Percentiles rank a stretch among this genome's conserved stretches.
These are phyloP conservation scores for Epichloe glyceriae DNA, from an alignment of 2,329 filamentous ascomycete species.

Conservation along the genomic window DNA sequence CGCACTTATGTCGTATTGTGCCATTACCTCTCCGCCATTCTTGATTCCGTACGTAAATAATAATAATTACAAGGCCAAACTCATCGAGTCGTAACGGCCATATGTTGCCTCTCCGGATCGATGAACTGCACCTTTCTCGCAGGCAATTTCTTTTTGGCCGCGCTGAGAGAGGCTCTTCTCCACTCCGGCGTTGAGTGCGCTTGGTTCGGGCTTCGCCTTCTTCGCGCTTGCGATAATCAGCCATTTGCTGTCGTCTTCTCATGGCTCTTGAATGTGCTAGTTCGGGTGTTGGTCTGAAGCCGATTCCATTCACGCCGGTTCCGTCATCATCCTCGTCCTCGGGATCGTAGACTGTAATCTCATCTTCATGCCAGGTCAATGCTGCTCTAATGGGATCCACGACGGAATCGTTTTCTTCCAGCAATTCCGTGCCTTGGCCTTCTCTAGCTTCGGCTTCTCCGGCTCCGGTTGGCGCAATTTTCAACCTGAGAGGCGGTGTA, in stretches of 20 bases:
- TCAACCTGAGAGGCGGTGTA: conserved; percentile 25
- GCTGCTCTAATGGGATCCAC: conserved; percentile 43
- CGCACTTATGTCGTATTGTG: background rate
- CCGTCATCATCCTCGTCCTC: conserved; percentile 55
- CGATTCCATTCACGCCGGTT: conserved; percentile 53
- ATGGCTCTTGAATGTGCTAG: conserved; percentile 43
- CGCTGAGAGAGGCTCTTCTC: conserved; percentile 14
- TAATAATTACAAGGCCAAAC: background rate
- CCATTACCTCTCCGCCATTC: background rate
- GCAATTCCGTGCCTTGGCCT: conserved; percentile 1
- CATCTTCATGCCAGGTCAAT: conserved; percentile 54
- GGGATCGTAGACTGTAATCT: conserved; percentile 54
- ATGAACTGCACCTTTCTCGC: conserved; percentile 27
- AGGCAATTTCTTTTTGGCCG: conserved; percentile 16
- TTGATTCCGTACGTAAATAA: background rate
- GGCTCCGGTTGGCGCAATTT: conserved; percentile 11
- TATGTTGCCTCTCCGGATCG: conserved; percentile 23
- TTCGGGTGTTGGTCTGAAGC: conserved; percentile 51
- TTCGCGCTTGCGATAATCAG: conserved; percentile 48
- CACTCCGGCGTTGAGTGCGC: conserved; percentile 38
- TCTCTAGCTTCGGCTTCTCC: background rate
- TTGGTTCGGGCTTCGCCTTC: conserved; percentile 45
- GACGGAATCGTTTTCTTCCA: conserved; percentile 23
- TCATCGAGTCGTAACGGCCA: conserved; percentile 16
- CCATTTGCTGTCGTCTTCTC: conserved; percentile 47